phyloP scores from a whole-genome alignment of 2,329 filamentous ascomycete genomes.

The Phaeosphaeria sp. region DNA sequence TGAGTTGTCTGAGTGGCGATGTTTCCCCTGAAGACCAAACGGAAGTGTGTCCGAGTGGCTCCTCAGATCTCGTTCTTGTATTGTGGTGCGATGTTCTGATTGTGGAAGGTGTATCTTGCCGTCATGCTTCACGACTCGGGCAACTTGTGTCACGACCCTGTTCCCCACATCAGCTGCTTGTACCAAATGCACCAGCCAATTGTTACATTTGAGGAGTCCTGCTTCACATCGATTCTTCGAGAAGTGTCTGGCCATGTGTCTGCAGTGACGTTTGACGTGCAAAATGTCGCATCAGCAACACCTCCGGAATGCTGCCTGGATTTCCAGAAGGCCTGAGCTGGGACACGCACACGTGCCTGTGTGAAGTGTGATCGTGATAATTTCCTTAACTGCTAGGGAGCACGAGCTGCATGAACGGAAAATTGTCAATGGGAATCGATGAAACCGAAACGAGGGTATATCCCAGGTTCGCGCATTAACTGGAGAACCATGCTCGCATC shows the following conservation, averaged over 20 bases:
- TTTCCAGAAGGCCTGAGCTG: conserved; percentile 40
- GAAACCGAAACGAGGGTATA: conserved; percentile 28
- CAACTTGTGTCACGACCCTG: not conserved
- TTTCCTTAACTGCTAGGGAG: conserved; percentile 18
- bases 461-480: conserved; percentile 18
- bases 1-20: not conserved
- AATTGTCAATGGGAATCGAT: conserved; percentile 16
- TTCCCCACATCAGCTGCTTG: not conserved
- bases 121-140: not conserved
- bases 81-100: not conserved
- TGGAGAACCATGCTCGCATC: conserved; percentile 13
- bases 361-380: conserved; percentile 9
- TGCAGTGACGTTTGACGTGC: conserved; percentile 28
- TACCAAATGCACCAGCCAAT: not conserved
- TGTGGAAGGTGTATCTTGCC: not conserved
- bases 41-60: not conserved
- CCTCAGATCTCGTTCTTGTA: not conserved
- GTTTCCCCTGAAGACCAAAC: not conserved
- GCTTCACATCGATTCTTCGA: not conserved
- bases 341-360: conserved; percentile 39
- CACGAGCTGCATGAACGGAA: conserved; percentile 35
- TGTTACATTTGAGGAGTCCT: not conserved
- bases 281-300: conserved; percentile 22
- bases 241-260: conserved; percentile 13
- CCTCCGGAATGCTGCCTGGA: conserved; percentile 15